Evolutionary conservation across 768 basidiomycete genomes (phyloP), one percentile per base, ranked within the genome.

Genomic region (Mycena maculata): DNA sequence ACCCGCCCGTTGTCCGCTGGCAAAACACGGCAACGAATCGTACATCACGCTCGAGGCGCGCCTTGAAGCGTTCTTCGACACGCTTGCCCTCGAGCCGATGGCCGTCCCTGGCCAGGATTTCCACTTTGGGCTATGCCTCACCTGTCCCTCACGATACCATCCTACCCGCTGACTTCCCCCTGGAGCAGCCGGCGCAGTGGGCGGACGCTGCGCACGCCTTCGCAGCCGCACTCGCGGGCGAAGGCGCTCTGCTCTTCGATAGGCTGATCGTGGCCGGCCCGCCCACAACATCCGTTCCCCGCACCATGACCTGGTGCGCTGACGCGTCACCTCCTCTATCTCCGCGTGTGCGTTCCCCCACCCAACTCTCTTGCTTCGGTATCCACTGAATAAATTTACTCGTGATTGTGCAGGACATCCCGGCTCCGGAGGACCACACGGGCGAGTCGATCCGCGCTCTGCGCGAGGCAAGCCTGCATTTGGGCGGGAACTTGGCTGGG

Each of bases 231-330:
- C 54, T 75, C 42, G 52, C 65, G 25, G 74, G 74, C 27, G 73
- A 75, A 48, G 74, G 64, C 5, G 74, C 73, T 1, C 42, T 65
- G 10, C 70, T 75, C 12, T 70, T 66, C 65, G 69, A 70, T 49
- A 62, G 53, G 11, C 52, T 69, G 39, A 20, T 65, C 23, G 30
- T 31, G n/a, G 53, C 55, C 4, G 41, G 25, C 7, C 28, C 33
- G 33, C 33, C 8, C 33, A 7, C 13, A 13, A 7, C 8, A 15
- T 31, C 25, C n/a, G n/a, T n/a, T 47, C 47, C 12, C 60, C 47
- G 9, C 45, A 59, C 39, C 65, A 56, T 33, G 73, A 69, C 38
- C 65, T 72, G 30, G 42, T 53, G 27, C 67, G 73, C 69, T 12
- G 73, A 73, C 56, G 68, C 72, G 23, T 69, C 60, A 48, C 72